Conservation (phyloP, 2,329 filamentous ascomycete genomes). For the Dactylella cylindrospora region DNA sequence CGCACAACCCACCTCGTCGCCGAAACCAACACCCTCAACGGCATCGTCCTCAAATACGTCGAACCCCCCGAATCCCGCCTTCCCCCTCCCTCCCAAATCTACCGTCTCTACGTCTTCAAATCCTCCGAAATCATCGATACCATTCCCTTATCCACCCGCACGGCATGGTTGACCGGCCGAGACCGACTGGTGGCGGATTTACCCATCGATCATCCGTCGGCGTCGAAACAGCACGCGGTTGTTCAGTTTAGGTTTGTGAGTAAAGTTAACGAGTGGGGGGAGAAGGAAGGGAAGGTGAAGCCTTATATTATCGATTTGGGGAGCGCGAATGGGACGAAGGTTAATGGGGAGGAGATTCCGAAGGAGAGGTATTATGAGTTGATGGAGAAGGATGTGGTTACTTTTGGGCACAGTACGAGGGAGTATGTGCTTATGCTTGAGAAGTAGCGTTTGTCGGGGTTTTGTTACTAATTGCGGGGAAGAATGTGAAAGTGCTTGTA, state of each 20-base stretch:
- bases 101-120: conserved; percentile 94
- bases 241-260: conserved; percentile 87
- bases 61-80: conserved; percentile 92
- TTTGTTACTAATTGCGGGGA: too few relatives aligned
- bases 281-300: conserved; percentile 73
- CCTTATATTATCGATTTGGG: conserved; percentile 93
- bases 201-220: conserved; percentile 81
- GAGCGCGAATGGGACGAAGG: conserved; percentile 81
- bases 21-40: conserved; percentile 80
- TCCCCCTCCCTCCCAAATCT: conserved; percentile 72
- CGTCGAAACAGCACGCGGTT: conserved; percentile 93
- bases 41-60: conserved; percentile 90
- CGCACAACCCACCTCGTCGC: conserved; percentile 80
- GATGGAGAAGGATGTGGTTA: conserved; percentile 81
- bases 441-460: conserved; percentile 43
- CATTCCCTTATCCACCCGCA: conserved; percentile 67
- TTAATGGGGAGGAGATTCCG: conserved; percentile 75
- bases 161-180: conserved; percentile 87
- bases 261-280: conserved; percentile 81
- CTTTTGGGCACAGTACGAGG: conserved; percentile 78
- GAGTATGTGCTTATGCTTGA: conserved; percentile 95
- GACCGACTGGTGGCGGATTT: conserved; percentile 80
- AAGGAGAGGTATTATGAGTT: conserved; percentile 81
- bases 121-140: conserved; percentile 77
- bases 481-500: too few relatives aligned